Percentiles rank a stretch among this genome's conserved stretches.
These are phyloP conservation scores for Termitomyces sp. DNA, from an alignment of 768 basidiomycete genomes.

Conservation along the genomic window DNA sequence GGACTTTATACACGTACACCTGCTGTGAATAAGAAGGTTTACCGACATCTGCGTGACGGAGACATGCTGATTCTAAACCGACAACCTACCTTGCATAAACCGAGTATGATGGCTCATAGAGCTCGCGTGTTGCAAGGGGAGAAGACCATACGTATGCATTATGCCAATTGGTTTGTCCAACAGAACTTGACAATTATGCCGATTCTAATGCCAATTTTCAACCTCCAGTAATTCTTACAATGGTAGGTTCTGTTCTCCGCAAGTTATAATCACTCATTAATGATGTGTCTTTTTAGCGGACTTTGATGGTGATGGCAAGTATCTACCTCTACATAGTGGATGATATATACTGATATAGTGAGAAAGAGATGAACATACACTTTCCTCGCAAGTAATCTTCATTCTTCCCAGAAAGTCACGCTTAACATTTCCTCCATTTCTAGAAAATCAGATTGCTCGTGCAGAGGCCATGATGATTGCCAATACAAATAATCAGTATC, in stretches of 20 bases:
- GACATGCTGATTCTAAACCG: constrained; percentile 95
- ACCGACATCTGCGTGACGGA: constrained; percentile 89
- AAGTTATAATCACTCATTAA: background rate
- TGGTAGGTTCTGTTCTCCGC: constrained; percentile 41
- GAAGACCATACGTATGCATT: constrained; percentile 99
- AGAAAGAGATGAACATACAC: constrained; percentile 98
- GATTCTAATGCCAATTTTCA: background rate
- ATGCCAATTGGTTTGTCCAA: constrained; percentile 86
- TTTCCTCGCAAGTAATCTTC: constrained; percentile 75
- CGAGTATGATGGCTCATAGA: constrained; percentile 98
- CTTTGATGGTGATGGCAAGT: constrained; percentile 86
- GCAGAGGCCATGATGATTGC: constrained; percentile 93
- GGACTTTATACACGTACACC: constrained; percentile 74
- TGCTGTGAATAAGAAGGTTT: constrained; percentile 94
- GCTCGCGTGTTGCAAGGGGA: constrained; percentile 91
- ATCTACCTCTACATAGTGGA: background rate
- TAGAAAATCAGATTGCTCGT: constrained; percentile 92
- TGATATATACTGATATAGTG: constrained; percentile 9
- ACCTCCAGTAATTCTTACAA: constrained; percentile 89
- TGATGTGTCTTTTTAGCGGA: constrained; percentile 46
- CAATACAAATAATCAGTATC: constrained; percentile 97
- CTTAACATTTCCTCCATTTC: constrained; percentile 3
- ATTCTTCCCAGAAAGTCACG: background rate
- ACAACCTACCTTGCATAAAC: constrained; percentile 97
- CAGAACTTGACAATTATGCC: background rate